phyloP scores from a whole-genome alignment of 768 basidiomycete genomes.

The Suillus tomentosus region DNA sequence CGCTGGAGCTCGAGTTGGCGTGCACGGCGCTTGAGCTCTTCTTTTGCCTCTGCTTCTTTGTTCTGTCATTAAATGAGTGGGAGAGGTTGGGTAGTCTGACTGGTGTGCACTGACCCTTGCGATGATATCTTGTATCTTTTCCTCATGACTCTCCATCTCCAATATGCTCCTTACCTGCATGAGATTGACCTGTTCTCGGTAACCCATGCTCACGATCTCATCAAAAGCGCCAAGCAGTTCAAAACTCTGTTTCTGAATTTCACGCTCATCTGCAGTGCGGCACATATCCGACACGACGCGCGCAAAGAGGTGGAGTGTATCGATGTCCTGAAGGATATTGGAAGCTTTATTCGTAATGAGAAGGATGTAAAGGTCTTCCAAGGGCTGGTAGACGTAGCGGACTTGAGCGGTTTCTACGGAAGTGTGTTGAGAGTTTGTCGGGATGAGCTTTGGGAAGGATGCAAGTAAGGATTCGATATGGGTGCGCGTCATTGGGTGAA shows the following conservation, averaged over 20 bases:
- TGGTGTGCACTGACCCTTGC: constrained; percentile 62
- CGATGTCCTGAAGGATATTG: constrained; percentile 98
- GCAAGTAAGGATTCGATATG: constrained; percentile 95
- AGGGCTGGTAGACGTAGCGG: constrained; percentile 94
- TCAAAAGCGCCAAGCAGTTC: constrained; percentile 95
- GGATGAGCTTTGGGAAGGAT: constrained; percentile 97
- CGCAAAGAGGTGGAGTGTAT: constrained; percentile 92
- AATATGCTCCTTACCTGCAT: constrained; percentile 77
- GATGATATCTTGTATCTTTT: constrained; percentile 98
- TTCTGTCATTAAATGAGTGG: constrained; percentile 52
- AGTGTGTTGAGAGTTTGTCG: constrained; percentile 91
- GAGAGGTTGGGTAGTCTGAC: neutral
- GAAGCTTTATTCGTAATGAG: constrained; percentile 98
- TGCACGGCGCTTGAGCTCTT: constrained; percentile 96
- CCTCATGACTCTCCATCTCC: constrained; percentile 91
- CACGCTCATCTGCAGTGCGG: constrained; percentile 81
- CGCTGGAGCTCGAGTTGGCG: constrained; percentile 98
- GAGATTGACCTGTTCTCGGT: constrained; percentile 75
- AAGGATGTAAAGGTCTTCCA: constrained; percentile 96
- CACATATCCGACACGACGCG: constrained; percentile 93
- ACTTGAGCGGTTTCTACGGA: constrained; percentile 96
- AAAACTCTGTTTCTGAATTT: constrained; percentile 89
- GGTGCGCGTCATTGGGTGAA: constrained; percentile 88
- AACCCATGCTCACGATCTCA: constrained; percentile 92
- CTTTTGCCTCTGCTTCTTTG: constrained; percentile 99